Percentiles rank a stretch among this genome's conserved stretches.
These are phyloP conservation scores for Arthrobotrys sinensis DNA, from an alignment of 2,329 filamentous ascomycete species.

Conservation along the genomic window DNA sequence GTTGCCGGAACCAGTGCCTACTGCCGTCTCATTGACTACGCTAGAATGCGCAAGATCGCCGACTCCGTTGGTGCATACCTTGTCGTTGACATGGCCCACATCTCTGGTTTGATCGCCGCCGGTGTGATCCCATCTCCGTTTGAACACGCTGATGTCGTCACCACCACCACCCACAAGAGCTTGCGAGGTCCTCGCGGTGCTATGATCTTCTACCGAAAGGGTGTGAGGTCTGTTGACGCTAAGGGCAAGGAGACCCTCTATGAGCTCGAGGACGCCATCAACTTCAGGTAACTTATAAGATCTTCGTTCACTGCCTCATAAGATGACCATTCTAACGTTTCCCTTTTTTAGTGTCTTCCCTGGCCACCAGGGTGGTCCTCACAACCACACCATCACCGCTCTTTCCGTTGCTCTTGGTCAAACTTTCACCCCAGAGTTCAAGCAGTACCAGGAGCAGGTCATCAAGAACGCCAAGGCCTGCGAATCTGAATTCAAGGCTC, in stretches of 20 bases:
- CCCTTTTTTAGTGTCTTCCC: conserved; percentile 81
- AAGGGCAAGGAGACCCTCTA: conserved; percentile 94
- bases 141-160: conserved; percentile 92
- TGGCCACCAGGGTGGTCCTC: conserved; percentile 96
- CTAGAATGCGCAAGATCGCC: conserved; percentile 94
- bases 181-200: conserved; percentile 96
- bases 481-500: conserved; percentile 84
- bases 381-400: conserved; percentile 99
- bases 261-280: conserved; percentile 95
- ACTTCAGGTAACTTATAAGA: conserved; percentile 75
- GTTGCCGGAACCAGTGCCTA: conserved; percentile 98
- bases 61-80: conserved; percentile 95
- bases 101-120: conserved; percentile 93
- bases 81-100: conserved; percentile 98
- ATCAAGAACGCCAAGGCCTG: conserved; percentile 93
- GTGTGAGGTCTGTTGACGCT: conserved; percentile 87
- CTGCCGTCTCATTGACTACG: conserved; percentile 97
- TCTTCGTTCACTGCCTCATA: neutral
- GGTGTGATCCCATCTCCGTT: conserved; percentile 96
- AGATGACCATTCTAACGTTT: conserved; percentile 1
- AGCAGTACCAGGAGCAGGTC: conserved; percentile 92
- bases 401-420: conserved; percentile 95
- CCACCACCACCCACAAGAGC: conserved; percentile 99
- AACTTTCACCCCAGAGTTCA: conserved; percentile 90
- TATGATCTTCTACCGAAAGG: conserved; percentile 99